Evolutionary conservation across 148 eudicot genomes (phyloP).

Genomic region (Pouteria glomerata): DNA sequence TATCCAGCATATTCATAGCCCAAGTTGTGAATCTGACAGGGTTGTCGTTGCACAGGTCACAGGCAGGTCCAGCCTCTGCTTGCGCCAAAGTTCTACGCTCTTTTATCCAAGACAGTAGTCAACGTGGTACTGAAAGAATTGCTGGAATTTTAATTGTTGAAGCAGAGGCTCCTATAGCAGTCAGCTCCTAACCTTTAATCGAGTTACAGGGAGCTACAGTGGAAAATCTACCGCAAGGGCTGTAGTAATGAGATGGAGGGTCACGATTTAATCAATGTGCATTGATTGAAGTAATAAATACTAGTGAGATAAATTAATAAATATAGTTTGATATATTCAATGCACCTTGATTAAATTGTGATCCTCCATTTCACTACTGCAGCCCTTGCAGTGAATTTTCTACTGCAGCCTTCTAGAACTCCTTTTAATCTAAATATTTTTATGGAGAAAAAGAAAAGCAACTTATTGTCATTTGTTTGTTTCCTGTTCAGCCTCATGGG

Average conservation of each 20-base stretch:
- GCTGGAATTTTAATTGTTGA: constrained; percentile 85
- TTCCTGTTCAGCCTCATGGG: constrained; percentile 34
- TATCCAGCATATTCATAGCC: not conserved
- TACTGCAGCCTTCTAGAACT: too few species aligned
- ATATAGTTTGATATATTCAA: too few species aligned
- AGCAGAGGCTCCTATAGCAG: constrained; percentile 59
- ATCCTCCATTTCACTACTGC: too few species aligned
- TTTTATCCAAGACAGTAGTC: constrained; percentile 38
- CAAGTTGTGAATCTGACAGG: not conserved
- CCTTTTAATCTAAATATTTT: too few species aligned
- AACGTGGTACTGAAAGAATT: constrained; percentile 48
- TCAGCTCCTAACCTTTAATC: constrained; percentile 19
- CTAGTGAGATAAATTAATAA: too few species aligned
- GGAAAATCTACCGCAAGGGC: too few species aligned
- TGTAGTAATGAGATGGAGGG: too few species aligned
- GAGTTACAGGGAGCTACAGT: too few species aligned
- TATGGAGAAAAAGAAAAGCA: not conserved
- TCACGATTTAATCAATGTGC: too few species aligned
- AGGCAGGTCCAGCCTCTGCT: constrained; percentile 84
- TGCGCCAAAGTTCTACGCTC: constrained; percentile 61
- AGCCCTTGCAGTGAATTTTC: too few species aligned
- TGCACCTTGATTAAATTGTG: too few species aligned
- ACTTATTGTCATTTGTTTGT: constrained; percentile 6
- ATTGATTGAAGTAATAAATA: too few species aligned
- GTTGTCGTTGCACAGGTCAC: constrained; percentile 43